phyloP scores from a whole-genome alignment of 164 flowering plant species.

The Vitis vinifera region DNA sequence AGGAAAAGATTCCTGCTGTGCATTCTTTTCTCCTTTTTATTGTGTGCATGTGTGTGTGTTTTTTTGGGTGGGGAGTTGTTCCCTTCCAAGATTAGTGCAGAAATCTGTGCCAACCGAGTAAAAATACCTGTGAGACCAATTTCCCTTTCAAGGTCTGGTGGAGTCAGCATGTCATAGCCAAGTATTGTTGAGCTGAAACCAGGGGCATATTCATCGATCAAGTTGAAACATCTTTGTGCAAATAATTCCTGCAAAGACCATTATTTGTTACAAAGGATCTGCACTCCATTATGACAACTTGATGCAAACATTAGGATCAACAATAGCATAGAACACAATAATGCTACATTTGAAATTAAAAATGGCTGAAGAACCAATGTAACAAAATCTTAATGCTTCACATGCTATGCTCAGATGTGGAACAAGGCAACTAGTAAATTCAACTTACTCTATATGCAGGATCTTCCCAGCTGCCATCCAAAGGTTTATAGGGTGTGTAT shows the following conservation, averaged over 20 bases:
- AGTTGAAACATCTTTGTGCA: slow-evolving; percentile 79
- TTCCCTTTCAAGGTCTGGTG: slow-evolving; percentile 91
- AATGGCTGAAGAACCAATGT: background rate
- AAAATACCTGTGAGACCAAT: slow-evolving; percentile 81
- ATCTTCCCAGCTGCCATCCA: slow-evolving; percentile 89
- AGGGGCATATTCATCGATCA: slow-evolving; percentile 92
- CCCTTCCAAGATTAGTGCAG: background rate
- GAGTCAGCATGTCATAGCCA: slow-evolving; percentile 92
- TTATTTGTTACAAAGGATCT: background rate
- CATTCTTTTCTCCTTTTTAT: too few relatives aligned
- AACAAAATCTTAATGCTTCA: background rate
- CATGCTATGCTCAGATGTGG: background rate
- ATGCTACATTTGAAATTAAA: background rate
- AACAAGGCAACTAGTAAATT: background rate
- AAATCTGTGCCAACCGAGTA: background rate
- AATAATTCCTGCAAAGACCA: slow-evolving; percentile 62
- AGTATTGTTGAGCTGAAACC: slow-evolving; percentile 88
- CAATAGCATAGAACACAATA: too few relatives aligned
- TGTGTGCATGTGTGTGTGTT: too few relatives aligned
- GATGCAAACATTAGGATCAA: background rate
- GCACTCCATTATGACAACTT: background rate
- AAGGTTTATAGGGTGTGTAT: slow-evolving; percentile 88
- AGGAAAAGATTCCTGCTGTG: too few relatives aligned
- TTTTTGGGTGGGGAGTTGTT: too few relatives aligned
- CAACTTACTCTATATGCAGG: slow-evolving; percentile 67